A percentile compares a stretch with the other conserved stretches of the same genome.
phyloP scores from a whole-genome alignment of 2,329 filamentous ascomycete genomes.

The Aspergillus fijiensis region DNA sequence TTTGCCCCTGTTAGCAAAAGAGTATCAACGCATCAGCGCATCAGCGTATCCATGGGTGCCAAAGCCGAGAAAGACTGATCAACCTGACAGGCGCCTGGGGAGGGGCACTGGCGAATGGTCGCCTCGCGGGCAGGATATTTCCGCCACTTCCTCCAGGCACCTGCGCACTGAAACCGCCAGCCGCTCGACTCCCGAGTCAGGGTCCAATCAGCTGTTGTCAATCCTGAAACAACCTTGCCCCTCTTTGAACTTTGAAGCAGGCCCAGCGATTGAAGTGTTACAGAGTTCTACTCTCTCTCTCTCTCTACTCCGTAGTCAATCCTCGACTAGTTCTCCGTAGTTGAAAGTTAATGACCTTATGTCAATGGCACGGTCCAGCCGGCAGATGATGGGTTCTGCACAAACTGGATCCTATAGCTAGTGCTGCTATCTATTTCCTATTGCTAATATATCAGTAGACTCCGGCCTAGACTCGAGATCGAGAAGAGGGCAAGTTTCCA shows the following conservation, averaged over 20 bases:
- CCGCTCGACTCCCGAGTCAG: not conserved
- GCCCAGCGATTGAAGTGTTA: not conserved
- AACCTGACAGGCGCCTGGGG: not conserved
- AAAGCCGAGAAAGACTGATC: not conserved
- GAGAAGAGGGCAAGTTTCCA: not conserved
- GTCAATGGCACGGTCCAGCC: not conserved
- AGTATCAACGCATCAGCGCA: not conserved
- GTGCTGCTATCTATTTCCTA: not conserved
- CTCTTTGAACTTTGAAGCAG: not conserved
- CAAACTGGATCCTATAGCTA: not conserved
- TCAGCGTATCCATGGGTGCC: not conserved
- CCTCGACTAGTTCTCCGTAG: too few relatives aligned
- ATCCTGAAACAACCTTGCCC: slow-evolving; percentile 2
- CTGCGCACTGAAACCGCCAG: not conserved
- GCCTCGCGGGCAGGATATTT: not conserved
- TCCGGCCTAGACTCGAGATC: not conserved
- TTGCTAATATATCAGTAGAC: not conserved
- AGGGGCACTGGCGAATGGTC: not conserved
- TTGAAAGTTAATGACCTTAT: not conserved
- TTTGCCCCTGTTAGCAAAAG: not conserved
- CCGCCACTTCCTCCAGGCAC: not conserved
- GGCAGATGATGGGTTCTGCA: not conserved
- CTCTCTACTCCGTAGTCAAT: too few relatives aligned
- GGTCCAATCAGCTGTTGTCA: not conserved
- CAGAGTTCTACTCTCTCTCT: not conserved